Evolutionary conservation across 345 rosid genomes (phyloP).

Genomic region (Orychophragmus violaceus): DNA sequence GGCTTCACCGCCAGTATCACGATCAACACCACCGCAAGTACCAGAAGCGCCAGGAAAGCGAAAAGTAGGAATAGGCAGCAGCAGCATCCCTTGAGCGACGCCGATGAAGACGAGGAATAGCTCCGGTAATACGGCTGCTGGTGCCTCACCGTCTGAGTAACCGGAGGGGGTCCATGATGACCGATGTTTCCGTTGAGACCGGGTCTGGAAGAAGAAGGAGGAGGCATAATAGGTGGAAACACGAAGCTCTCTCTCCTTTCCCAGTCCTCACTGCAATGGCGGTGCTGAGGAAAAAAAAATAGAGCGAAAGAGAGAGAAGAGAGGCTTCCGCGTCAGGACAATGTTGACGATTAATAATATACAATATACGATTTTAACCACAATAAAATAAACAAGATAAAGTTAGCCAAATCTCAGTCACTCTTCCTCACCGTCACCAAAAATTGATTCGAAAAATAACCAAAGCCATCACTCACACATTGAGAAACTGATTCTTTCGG

Average conservation of each 20-base stretch:
- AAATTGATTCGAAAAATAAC: background rate
- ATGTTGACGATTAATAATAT: constrained; percentile 13
- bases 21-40: constrained; percentile 64
- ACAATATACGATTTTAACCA: constrained; percentile 10
- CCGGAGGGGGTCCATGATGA: constrained; percentile 15
- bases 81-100: constrained; percentile 94
- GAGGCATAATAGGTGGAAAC: constrained; percentile 8
- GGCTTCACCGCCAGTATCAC: constrained; percentile 90
- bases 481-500: background rate
- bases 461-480: background rate
- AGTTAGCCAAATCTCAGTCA: background rate
- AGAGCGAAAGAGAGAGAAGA: constrained; percentile 1
- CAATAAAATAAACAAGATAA: background rate
- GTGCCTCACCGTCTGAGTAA: constrained; percentile 19
- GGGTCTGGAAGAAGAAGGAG: constrained; percentile 16
- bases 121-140: constrained; percentile 38
- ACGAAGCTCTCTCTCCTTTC: constrained; percentile 23
- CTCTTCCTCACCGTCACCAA: background rate
- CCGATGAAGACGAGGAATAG: constrained; percentile 58
- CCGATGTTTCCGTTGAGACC: constrained; percentile 18
- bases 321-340: constrained; percentile 20
- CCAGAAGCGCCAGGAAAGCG: constrained; percentile 70
- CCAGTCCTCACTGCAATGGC: constrained; percentile 21
- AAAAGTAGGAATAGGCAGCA: constrained; percentile 91
- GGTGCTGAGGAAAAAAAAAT: background rate